Conservation (phyloP, 768 basidiomycete species). For the Boletellus emodensis region DNA sequence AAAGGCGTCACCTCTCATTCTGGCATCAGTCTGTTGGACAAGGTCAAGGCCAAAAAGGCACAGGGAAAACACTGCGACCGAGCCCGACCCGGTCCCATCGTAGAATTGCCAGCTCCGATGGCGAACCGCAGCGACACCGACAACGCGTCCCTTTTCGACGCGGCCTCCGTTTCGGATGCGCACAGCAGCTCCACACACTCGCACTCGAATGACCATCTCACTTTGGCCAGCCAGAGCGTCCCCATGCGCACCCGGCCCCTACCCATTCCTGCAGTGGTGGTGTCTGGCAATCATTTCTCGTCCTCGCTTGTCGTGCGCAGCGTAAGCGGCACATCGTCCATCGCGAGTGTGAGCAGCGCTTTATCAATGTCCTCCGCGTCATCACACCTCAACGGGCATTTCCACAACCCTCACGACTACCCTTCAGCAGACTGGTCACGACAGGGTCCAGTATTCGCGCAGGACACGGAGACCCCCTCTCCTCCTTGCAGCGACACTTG, state of each 20-base stretch:
- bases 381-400: neutral
- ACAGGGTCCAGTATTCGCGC: constrained; percentile 3
- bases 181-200: constrained; percentile 25
- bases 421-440: constrained; percentile 29
- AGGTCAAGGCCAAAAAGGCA: constrained; percentile 32
- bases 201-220: constrained; percentile 16
- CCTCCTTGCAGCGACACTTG: neutral
- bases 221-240: neutral
- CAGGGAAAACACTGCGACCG: constrained; percentile 3
- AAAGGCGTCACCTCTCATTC: constrained; percentile 47
- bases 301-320: constrained; percentile 10
- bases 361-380: constrained; percentile 20
- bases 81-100: neutral
- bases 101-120: neutral
- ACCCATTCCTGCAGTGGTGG: constrained; percentile 25
- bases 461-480: neutral
- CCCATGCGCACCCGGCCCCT: constrained; percentile 1
- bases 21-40: constrained; percentile 40
- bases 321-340: constrained; percentile 22
- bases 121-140: constrained; percentile 24
- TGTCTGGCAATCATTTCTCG: constrained; percentile 22
- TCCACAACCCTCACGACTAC: constrained; percentile 12
- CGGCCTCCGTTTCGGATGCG: constrained; percentile 23
- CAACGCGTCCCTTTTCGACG: constrained; percentile 23
- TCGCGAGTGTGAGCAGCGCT: constrained; percentile 17